Conservation (phyloP, 805 yeast species). For the Suhomyces tanzawaensis region DNA sequence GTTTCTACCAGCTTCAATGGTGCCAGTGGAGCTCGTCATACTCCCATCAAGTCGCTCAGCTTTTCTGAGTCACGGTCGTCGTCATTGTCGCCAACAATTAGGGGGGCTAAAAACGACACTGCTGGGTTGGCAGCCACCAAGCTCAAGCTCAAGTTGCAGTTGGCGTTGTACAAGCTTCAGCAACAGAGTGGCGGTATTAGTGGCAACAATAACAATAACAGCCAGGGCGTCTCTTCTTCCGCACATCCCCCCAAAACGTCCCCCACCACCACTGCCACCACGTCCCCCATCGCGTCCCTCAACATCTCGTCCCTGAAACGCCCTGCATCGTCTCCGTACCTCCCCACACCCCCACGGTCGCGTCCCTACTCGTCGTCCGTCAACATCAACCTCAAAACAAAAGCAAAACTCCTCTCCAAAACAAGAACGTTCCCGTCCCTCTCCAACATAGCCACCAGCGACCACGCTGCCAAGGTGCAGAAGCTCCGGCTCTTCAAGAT, state of each 20-base stretch:
- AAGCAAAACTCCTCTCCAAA: conserved; percentile 12
- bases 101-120: conserved; percentile 21
- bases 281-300: neutral
- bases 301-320: conserved; percentile 10
- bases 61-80: conserved; percentile 26
- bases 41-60: conserved; percentile 14
- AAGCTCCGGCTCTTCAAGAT: conserved; percentile 38
- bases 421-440: conserved; percentile 15
- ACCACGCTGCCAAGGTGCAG: conserved; percentile 12
- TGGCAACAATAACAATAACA: neutral
- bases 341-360: conserved; percentile 8
- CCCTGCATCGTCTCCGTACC: conserved; percentile 9
- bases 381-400: conserved; percentile 23
- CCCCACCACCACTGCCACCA: neutral
- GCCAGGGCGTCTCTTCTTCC: neutral
- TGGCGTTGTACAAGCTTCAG: conserved; percentile 41
- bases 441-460: conserved; percentile 22
- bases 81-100: conserved; percentile 7
- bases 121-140: conserved; percentile 44
- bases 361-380: conserved; percentile 14
- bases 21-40: neutral
- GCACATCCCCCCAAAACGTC: neutral
- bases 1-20: neutral
- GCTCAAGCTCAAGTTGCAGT: conserved; percentile 40
- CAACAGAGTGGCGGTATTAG: conserved; percentile 6